Percentiles rank a stretch among this genome's conserved stretches.
These are phyloP conservation scores for Ceratocystis cacaofunesta DNA, from an alignment of 2,329 filamentous ascomycete species.

Conservation along the genomic window DNA sequence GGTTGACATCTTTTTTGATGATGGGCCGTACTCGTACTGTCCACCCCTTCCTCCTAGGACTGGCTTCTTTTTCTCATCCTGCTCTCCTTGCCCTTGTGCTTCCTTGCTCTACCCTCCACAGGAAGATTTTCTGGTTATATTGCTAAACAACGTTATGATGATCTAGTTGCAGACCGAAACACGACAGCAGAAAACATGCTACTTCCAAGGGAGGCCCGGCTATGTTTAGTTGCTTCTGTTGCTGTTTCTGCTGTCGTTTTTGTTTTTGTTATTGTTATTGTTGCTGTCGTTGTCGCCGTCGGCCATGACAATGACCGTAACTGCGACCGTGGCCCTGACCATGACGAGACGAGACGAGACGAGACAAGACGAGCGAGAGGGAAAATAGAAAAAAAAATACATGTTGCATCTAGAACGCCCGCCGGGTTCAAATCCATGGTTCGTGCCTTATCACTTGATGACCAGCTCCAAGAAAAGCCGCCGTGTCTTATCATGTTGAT, in stretches of 20 bases:
- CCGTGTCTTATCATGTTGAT: too few species aligned
- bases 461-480: too few species aligned
- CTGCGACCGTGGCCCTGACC: neutral
- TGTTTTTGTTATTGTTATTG: too few species aligned
- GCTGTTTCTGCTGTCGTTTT: too few species aligned
- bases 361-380: neutral
- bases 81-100: neutral
- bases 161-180: slow-evolving; percentile 2
- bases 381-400: too few species aligned
- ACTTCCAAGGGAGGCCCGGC: too few species aligned
- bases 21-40: too few species aligned
- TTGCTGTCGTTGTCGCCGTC: too few species aligned
- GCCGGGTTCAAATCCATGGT: neutral
- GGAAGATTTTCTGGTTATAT: neutral
- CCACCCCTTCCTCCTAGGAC: neutral
- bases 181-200: neutral
- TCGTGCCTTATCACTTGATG: neutral
- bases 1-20: too few species aligned
- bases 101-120: neutral
- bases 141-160: neutral
- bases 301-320: too few species aligned
- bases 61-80: neutral
- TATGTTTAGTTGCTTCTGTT: too few species aligned
- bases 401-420: neutral
- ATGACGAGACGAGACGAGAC: neutral